A percentile compares a stretch with the other conserved stretches of the same genome.
These are phyloP conservation scores for Tetrahymena borealis DNA, from an alignment of 73 alveolate species.

Conservation along the genomic window DNA sequence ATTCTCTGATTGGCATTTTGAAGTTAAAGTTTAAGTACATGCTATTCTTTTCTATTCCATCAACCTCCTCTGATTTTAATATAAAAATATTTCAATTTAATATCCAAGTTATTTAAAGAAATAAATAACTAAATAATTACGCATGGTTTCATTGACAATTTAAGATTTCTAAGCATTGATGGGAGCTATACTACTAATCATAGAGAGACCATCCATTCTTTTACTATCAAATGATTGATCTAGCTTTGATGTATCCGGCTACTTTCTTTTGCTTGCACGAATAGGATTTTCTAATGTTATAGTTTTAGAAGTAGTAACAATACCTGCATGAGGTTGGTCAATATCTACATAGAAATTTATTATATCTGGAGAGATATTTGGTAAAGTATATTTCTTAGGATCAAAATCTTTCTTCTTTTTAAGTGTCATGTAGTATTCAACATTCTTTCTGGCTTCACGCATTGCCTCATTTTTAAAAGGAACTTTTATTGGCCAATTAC, in stretches of 20 bases:
- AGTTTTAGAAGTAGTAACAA: conserved; percentile 13
- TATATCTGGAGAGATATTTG: conserved; percentile 26
- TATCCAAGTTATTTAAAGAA: background rate
- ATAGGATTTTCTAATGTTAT: conserved; percentile 12
- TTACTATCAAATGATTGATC: background rate
- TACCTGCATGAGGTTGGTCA: conserved; percentile 2
- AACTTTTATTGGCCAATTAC: background rate
- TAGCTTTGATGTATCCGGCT: conserved; percentile 5
- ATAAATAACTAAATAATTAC: background rate
- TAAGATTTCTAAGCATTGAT: background rate
- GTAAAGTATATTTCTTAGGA: conserved; percentile 1
- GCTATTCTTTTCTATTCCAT: conserved; percentile 18
- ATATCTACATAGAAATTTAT: conserved; percentile 20
- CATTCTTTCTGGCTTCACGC: conserved; percentile 13
- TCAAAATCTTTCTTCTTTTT: background rate
- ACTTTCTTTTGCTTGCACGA: conserved; percentile 20
- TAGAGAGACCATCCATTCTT: conserved; percentile 12
- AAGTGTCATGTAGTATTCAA: background rate
- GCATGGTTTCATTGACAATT: background rate
- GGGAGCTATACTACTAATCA: conserved; percentile 7
- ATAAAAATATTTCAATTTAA: background rate
- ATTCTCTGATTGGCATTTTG: conserved; percentile 35
- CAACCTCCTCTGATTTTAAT: conserved; percentile 17
- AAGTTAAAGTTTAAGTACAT: conserved; percentile 17
- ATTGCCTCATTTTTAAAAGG: conserved; percentile 21